Base-by-base conservation (phyloP, 2,329 filamentous ascomycete species). In the Ramichloridium luteum region DNA sequence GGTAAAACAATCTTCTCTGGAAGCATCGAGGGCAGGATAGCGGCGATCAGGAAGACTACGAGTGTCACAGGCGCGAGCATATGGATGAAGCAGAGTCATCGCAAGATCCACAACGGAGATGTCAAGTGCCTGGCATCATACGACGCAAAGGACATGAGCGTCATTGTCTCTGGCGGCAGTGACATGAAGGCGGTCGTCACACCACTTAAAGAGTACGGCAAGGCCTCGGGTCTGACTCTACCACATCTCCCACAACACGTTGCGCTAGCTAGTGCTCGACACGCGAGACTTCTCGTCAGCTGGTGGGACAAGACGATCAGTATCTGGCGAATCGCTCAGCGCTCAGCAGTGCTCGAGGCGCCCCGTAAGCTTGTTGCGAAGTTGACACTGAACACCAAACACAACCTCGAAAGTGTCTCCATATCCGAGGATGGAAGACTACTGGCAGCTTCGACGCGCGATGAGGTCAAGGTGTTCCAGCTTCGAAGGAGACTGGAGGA, bases 71-170 rank as follows among this genome's bases (percentile, higher is more conserved):
- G 62, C 5, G 61, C 35, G 68, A 57, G 55, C 43, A 72, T 77
- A 51, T 98, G 90, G 90, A 72, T 72, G 36, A 88, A 90, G 56
- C 68, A 83, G n/a, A 80, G 75, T 57, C 84, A 93, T 51, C 72
- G 82, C 44, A 71, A 84, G 50, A 86, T 88, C 51, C 90, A 98
- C 53, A 74, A 79, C 27, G 86, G 96, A 56, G 90, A 98, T 60
- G 85, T 96, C 48, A 96, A 96, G 62, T 74, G 84, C 1, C 82
- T 96, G 74, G 81, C 85, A 18, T 77, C 82, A 0, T 96, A 88
- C 43, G 90, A 98, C 56, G 78, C 78, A 31, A 76, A 72, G 30
- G 42, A 35, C 20, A 72, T 93, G 50, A 96, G 84, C 49, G 75
- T 96, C 34, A 67, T 93, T 8, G 81, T 93, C 11, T 92, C 88